Base-by-base conservation (phyloP, 192 early-diverging fungal genomes). In the Rhizoclosmatium globosum region DNA sequence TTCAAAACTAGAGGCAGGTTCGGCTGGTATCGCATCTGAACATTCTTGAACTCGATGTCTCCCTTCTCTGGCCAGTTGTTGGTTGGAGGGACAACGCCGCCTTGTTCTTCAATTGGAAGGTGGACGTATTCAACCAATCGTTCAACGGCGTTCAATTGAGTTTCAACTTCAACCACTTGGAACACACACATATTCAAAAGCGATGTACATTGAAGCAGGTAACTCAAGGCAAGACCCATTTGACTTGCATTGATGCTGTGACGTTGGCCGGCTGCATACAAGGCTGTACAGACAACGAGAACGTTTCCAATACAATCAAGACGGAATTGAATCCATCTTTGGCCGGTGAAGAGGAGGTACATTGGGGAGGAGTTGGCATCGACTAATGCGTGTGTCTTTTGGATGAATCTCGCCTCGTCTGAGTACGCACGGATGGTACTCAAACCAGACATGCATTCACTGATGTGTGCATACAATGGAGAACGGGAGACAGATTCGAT, bases 21-120 rank as follows among this genome's bases (percentile, higher is more conserved):
- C 65, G 50, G 50, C 50, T 53, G 50, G 70, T 90, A 90, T 39
- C 74, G 31, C 4, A 89, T 47, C 17, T 72, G 67, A 6, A 90
- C 53, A 47, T 82, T 50, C 42, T 75, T 57, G 79, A 90, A 62
- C 6, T 50, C 64, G 65, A 90, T 83, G 21, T 19, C 64, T 2
- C 88, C 88, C 4, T 21, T 31, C 0, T 43, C 9, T 42, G 89
- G 89, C 89, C 89, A 90, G 58, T 53, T 17, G 6, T 53, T 53
- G 31, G 31, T 31, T 53, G 50, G 50, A 13, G 50, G 50, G 6
- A 13, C 50, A 53, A 13, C 53, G 13, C 71, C 71, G 3, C 38
- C 47, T 57, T 72, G 77, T 19, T 70, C 68, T 47, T 79, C 77
- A 21, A 71, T 59, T 15, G 68, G 67, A 13, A 71, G 23, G 23